Evolutionary conservation across 2,329 filamentous ascomycete genomes (phyloP).

Genomic region (Cyphellophora attinorum): DNA sequence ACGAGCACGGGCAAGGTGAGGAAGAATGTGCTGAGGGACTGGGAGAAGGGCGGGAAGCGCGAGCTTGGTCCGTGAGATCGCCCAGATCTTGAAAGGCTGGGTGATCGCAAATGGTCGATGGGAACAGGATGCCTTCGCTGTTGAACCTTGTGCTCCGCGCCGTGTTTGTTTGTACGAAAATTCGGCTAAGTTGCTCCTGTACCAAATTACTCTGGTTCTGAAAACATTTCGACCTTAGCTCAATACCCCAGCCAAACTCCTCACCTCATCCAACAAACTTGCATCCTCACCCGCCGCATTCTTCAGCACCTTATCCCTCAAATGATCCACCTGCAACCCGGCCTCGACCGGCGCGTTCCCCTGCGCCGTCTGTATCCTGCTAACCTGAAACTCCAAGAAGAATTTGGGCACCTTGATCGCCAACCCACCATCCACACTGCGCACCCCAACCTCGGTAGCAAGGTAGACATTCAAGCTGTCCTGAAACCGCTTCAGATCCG

Average conservation of each 20-base stretch:
- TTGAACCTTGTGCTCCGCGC: too few relatives aligned
- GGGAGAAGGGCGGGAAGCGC: slow-evolving; percentile 54
- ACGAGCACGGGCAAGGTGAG: slow-evolving; percentile 93
- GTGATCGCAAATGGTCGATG: background rate
- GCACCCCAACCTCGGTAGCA: slow-evolving; percentile 50
- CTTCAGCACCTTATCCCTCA: slow-evolving; percentile 44
- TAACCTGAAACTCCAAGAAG: slow-evolving; percentile 51
- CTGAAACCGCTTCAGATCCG: slow-evolving; percentile 44
- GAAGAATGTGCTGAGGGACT: slow-evolving; percentile 86
- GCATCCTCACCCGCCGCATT: too few relatives aligned
- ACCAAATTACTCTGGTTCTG: too few relatives aligned
- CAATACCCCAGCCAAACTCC: too few relatives aligned
- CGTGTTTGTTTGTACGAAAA: too few relatives aligned
- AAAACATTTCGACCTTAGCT: too few relatives aligned
- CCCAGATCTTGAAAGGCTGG: background rate
- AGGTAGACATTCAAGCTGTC: slow-evolving; percentile 47
- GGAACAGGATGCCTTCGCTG: background rate
- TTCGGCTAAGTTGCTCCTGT: too few relatives aligned
- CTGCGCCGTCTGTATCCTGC: slow-evolving; percentile 50
- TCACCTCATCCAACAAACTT: too few relatives aligned
- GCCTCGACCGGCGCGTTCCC: slow-evolving; percentile 44
- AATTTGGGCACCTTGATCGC: slow-evolving; percentile 55
- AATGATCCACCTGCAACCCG: slow-evolving; percentile 46
- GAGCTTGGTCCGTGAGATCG: slow-evolving; percentile 7
- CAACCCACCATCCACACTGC: slow-evolving; percentile 43